Base-by-base conservation (phyloP, 2,329 filamentous ascomycete genomes). In the Fusarium subglutinans region DNA sequence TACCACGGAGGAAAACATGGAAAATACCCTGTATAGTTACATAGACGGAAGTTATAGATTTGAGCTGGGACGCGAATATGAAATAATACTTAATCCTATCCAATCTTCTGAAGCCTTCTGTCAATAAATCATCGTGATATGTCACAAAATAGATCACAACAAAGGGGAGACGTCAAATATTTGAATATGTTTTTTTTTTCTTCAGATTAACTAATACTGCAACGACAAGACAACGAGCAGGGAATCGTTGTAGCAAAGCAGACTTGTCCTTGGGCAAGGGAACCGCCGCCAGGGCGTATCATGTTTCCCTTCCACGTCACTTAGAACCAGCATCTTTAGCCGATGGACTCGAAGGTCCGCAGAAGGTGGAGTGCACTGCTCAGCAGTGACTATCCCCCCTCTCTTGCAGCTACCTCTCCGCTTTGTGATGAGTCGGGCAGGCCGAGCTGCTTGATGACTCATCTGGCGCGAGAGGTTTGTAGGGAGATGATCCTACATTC, bases 161-260 rank as follows among this genome's bases (percentile, higher is more conserved):
- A 48, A n/a, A 41, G 28, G 20, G 24, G 22, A 45, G 20, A 50
- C 8, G n/a, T 17, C 24, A 37, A 7, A 13, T 33, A 71, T 63
- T 70, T 77, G 73, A 79, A 79, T 66, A 58, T 75, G 11, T 65
- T 68, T 47, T 51, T 45, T 70, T 66, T 75, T 80, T 10, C 77
- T 81, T 84, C 77, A 77, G 63, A 84, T 84, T 83, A 84, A 83
- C 81, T 84, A 84, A 80, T 84, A 84, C 79, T 82, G 79, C 80
- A 80, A 80, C 76, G 75, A 82, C 80, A 81, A 83, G 77, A 81
- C 79, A 81, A 80, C 79, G 79, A 82, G 80, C 82, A 83, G 81
- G 81, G 79, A 79, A 79, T 79, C 79, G 79, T 76, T 78, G 72
- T 78, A 79, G 76, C 77, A 76, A 75, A 81, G 76, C 79, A 79